These are phyloP conservation scores for Eucalyptus curtisii DNA, from an alignment of 345 rosid species.

Conservation along the genomic window DNA sequence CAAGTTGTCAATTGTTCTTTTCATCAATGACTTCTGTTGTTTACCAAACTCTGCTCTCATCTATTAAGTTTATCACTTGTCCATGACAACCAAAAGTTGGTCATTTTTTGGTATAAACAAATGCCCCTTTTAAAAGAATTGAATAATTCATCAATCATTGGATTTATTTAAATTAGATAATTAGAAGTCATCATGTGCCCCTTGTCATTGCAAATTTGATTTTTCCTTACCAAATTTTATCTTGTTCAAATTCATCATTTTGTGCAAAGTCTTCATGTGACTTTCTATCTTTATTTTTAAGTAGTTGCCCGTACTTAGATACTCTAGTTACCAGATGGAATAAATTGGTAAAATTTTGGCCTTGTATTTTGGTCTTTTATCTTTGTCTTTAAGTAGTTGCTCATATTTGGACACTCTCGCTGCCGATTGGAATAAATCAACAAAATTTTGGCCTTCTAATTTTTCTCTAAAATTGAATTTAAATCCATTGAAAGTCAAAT, in stretches of 20 bases:
- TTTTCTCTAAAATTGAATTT: background rate
- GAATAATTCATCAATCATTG: too few species aligned
- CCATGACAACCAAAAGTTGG: background rate
- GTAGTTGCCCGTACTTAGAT: background rate
- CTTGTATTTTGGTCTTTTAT: background rate
- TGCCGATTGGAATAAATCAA: background rate
- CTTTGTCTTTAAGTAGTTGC: background rate
- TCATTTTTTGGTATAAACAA: background rate
- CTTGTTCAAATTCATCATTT: background rate
- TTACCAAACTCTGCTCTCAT: background rate
- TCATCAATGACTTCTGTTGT: background rate
- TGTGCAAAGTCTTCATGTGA: background rate
- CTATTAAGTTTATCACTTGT: background rate
- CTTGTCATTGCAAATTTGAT: background rate
- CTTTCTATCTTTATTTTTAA: background rate
- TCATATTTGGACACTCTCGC: background rate
- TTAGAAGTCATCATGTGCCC: background rate
- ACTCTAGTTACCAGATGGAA: background rate
- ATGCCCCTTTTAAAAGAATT: too few species aligned
- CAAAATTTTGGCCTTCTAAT: background rate
- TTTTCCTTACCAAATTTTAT: background rate
- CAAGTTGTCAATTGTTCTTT: background rate
- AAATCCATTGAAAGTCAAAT: background rate
- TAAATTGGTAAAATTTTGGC: background rate
- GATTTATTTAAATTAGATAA: background rate